Evolutionary conservation across 805 yeast genomes (phyloP).

Genomic region (Candida peoriensis): DNA sequence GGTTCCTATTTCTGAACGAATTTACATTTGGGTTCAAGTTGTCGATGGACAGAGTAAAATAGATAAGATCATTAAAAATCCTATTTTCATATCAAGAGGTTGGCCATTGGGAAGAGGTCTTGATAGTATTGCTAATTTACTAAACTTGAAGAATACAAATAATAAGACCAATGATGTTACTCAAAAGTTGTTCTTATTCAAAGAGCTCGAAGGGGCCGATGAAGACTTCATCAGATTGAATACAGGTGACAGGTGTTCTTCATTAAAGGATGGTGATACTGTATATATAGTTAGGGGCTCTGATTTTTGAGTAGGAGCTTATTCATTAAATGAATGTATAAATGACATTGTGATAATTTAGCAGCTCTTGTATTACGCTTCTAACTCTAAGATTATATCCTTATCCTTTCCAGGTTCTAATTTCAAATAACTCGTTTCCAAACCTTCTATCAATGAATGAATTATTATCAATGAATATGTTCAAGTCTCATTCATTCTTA

Average conservation of each 20-base stretch:
- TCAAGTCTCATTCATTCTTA: too few species aligned
- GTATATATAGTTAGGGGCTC: conserved; percentile 22
- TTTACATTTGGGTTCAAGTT: conserved; percentile 21
- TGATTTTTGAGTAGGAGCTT: conserved; percentile 1
- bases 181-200: conserved; percentile 18
- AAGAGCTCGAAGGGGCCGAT: conserved; percentile 7
- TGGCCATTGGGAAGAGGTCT: conserved; percentile 26
- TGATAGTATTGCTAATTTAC: conserved; percentile 17
- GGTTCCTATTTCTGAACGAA: conserved; percentile 15
- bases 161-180: conserved; percentile 19
- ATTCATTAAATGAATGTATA: neutral
- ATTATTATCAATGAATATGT: too few species aligned
- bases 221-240: conserved; percentile 11
- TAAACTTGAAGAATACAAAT: conserved; percentile 20
- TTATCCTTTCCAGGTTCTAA: too few species aligned
- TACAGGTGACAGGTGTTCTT: conserved; percentile 17
- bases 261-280: conserved; percentile 15
- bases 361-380: too few species aligned
- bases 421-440: too few species aligned
- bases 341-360: too few species aligned
- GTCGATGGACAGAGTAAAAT: conserved; percentile 20
- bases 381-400: too few species aligned
- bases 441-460: too few species aligned
- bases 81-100: conserved; percentile 17
- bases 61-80: conserved; percentile 16